Base-by-base conservation (phyloP, 2,329 filamentous ascomycete genomes). In the Curvularia verruculosa region DNA sequence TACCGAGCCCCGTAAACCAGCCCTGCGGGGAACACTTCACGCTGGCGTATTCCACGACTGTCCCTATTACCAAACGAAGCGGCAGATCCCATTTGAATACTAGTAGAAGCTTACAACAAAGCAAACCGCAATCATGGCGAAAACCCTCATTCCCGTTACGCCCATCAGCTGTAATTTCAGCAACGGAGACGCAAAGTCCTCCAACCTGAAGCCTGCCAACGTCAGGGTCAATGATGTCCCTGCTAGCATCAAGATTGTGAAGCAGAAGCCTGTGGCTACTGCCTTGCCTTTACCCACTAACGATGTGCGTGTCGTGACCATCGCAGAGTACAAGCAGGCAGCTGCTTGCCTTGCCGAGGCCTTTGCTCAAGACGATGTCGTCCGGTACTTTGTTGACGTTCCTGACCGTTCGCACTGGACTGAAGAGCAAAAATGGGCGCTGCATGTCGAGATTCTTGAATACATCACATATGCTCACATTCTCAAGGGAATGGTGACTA, bases 401-500 rank as follows among this genome's bases (percentile, higher is more conserved):
- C 86, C 88, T 58, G 89, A 91, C 73, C 84, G 86, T 77, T 81
- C 81, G 60, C 75, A 82, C 60, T 85, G 84, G 77, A 83, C 85
- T 46, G 82, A 86, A 69, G 85, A 90, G 75, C 81, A 87, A 71
- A 88, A 87, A 72, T 95, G 89, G 88, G 85, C 86, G 64, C 81
- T 95, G 44, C 91, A 95, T 75, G 82, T 89, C 64, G 84, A 89
- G 72, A 89, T 92, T 66, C 85, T 94, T 81, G 88, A 87, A 66
- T 93, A 92, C 77, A 84, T 91, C 66, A 87, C 88, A 48, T 89
- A 90, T 56, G 87, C 89, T 58, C 90, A 92, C 74, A 87, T 86
- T 75, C 83, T 89, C 69, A 87, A 87, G 66, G 91, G 91, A 54
- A 76, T 91, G 56, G 90, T 90, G 52, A 88, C 89, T 44, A 87